phyloP scores from a whole-genome alignment of 73 alveolate species.

The Tetrahymena thermophila region DNA sequence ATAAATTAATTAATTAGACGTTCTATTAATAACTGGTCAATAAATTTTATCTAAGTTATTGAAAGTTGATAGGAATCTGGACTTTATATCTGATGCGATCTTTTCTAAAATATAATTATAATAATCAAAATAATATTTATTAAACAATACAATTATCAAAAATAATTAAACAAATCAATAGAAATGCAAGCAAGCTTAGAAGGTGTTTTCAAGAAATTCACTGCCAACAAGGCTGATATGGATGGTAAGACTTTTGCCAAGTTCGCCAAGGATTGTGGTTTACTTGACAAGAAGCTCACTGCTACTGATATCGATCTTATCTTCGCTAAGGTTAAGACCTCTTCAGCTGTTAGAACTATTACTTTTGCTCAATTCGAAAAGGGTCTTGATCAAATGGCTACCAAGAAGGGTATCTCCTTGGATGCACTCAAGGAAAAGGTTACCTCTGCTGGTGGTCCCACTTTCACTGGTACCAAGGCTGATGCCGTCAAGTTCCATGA shows the following conservation, averaged over 20 bases:
- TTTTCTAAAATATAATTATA: neutral
- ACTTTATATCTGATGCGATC: neutral
- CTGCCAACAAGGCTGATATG: constrained; percentile 25
- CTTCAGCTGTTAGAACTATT: constrained; percentile 69
- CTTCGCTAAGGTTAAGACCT: constrained; percentile 73
- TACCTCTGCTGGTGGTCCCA: constrained; percentile 75
- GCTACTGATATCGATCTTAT: constrained; percentile 55
- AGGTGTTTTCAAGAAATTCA: constrained; percentile 19
- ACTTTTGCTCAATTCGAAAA: constrained; percentile 67
- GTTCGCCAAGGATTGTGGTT: constrained; percentile 28
- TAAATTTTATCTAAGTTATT: neutral
- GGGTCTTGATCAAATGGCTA: constrained; percentile 75
- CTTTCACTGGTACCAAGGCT: constrained; percentile 82
- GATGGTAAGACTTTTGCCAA: constrained; percentile 43
- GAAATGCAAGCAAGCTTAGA: constrained; percentile 21
- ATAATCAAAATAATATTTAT: neutral
- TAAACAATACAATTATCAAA: neutral
- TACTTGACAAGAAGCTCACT: constrained; percentile 26
- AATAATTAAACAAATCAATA: neutral
- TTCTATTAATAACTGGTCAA: neutral
- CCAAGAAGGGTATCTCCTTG: constrained; percentile 67
- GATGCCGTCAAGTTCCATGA: constrained; percentile 93
- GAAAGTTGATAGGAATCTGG: neutral
- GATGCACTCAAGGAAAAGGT: constrained; percentile 53
- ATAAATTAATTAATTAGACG: neutral